These are phyloP conservation scores for Russula foetens DNA, from an alignment of 768 basidiomycete genomes.

Conservation along the genomic window DNA sequence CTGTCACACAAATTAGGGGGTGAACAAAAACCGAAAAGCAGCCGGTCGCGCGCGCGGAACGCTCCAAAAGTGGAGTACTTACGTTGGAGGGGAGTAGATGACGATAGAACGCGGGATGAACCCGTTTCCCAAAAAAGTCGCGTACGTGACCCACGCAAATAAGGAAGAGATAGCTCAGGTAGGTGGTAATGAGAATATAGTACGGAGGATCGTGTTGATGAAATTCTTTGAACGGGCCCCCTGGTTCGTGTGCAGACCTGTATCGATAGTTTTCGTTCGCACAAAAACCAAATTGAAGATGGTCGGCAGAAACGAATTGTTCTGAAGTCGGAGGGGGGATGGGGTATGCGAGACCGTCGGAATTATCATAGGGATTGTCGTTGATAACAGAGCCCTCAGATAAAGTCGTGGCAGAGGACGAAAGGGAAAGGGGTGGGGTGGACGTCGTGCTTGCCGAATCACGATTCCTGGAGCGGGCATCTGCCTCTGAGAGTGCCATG, in stretches of 20 bases:
- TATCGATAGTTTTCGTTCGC: constrained; percentile 68
- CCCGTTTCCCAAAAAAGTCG: constrained; percentile 89
- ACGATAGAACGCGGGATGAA: constrained; percentile 57
- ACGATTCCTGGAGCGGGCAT: constrained; percentile 53
- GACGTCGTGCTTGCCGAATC: constrained; percentile 41
- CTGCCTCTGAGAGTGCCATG: constrained; percentile 53
- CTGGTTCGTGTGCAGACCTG: constrained; percentile 50
- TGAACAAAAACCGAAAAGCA: neutral
- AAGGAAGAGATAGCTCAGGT: constrained; percentile 88
- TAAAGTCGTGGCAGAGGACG: constrained; percentile 60
- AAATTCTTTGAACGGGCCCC: constrained; percentile 41
- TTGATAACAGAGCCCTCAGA: constrained; percentile 61
- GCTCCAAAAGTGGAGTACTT: constrained; percentile 29
- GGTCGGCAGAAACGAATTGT: constrained; percentile 67
- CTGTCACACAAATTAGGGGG: constrained; percentile 33
- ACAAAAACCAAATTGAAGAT: constrained; percentile 92
- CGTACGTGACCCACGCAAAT: constrained; percentile 88
- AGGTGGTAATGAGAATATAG: constrained; percentile 86
- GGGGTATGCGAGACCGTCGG: constrained; percentile 53
- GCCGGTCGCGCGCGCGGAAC: neutral
- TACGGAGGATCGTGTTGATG: constrained; percentile 84
- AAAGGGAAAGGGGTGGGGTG: constrained; percentile 66
- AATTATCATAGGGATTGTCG: constrained; percentile 38
- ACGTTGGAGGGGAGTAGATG: constrained; percentile 83
- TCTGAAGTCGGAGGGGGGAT: constrained; percentile 69